A percentile compares a stretch with the other conserved stretches of the same genome.
Conservation (phyloP, 345 rosid genomes). For the Sonneratia caseolaris region DNA sequence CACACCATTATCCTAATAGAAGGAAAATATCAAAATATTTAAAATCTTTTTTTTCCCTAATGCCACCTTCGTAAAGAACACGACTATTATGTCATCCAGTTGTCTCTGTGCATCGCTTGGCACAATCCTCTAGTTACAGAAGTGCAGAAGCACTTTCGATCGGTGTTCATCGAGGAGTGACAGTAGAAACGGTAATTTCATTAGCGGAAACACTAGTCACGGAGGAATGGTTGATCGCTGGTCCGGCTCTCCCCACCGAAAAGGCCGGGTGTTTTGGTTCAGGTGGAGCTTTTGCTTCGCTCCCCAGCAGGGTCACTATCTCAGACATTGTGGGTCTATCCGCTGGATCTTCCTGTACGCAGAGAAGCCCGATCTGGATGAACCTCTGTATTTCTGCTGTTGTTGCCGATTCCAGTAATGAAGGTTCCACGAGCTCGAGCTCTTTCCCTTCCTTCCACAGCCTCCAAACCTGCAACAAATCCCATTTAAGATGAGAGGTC, state of each 20-base stretch:
- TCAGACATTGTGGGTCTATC: slow-evolving; percentile 42
- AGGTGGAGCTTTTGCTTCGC: slow-evolving; percentile 13
- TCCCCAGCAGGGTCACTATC: slow-evolving; percentile 25
- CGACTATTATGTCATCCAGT: too few species aligned
- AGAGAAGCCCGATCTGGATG: slow-evolving; percentile 36
- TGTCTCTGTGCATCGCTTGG: too few species aligned
- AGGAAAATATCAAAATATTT: too few species aligned
- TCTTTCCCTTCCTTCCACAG: slow-evolving; percentile 32
- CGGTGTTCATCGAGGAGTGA: slow-evolving; percentile 8
- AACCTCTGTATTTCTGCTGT: slow-evolving; percentile 24
- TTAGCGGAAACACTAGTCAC: slow-evolving; percentile 4
- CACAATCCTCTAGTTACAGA: too few species aligned
- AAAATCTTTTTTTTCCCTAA: too few species aligned
- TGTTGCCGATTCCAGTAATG: slow-evolving; percentile 17
- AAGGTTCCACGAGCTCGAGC: slow-evolving; percentile 27
- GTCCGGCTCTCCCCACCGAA: slow-evolving; percentile 8
- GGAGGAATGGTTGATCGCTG: background rate
- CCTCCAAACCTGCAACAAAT: slow-evolving; percentile 31
- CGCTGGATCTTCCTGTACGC: slow-evolving; percentile 11
- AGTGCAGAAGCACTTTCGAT: too few species aligned
- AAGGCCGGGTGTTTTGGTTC: slow-evolving; percentile 20
- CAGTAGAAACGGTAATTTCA: slow-evolving; percentile 8
- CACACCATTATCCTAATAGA: too few species aligned
- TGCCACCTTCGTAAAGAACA: too few species aligned
- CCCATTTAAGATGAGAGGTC: background rate